A percentile compares a stretch with the other conserved stretches of the same genome.
These are phyloP conservation scores for Prunus mira DNA, from an alignment of 306 rosid genomes.

Conservation along the genomic window DNA sequence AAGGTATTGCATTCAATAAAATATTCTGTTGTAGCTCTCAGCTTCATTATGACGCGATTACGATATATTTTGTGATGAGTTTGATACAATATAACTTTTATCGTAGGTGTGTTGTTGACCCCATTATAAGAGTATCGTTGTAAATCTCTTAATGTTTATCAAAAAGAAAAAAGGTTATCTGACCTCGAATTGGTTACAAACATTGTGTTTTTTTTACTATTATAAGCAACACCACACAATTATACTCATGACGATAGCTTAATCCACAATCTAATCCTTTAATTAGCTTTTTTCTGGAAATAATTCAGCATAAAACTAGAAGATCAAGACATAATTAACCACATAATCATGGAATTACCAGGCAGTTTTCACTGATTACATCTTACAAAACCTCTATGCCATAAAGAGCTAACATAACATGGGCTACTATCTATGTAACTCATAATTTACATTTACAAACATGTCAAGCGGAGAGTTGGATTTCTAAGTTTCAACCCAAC, in stretches of 20 bases:
- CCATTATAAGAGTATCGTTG: no score
- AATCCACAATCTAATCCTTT: background rate
- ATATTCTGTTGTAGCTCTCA: no score
- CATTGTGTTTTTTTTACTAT: background rate
- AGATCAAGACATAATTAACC: background rate
- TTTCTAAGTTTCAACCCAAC: background rate
- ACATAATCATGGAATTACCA: background rate
- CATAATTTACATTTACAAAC: constrained; percentile 23
- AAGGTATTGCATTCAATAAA: no score
- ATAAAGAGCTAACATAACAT: background rate
- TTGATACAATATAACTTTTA: no score
- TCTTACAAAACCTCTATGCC: background rate
- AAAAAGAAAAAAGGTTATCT: no score
- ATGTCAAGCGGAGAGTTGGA: constrained; percentile 1
- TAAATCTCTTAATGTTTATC: no score
- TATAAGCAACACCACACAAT: background rate
- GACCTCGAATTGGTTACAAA: background rate
- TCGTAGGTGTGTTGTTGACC: no score
- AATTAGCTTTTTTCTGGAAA: background rate
- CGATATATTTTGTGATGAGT: no score
- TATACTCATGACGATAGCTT: background rate
- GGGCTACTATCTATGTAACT: background rate
- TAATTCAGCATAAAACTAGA: background rate
- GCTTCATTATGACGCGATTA: no score
- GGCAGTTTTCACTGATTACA: background rate